Conservation (phyloP, 768 basidiomycete species). For the Crassisporium funariophilum region DNA sequence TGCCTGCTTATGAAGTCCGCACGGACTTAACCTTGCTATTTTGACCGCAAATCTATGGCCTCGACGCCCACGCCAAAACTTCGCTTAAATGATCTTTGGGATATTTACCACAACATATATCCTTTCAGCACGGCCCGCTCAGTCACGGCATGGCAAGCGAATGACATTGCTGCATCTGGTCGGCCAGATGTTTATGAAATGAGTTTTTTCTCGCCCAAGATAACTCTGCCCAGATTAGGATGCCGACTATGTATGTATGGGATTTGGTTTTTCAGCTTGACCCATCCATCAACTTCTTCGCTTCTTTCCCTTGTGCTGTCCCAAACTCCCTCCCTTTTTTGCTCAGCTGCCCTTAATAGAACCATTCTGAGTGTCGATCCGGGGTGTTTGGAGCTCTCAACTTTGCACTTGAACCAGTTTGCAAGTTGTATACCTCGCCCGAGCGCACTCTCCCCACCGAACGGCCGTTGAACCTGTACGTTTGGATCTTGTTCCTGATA, state of each 20-base stretch:
- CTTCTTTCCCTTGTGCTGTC: slow-evolving; percentile 24
- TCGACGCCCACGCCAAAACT: neutral
- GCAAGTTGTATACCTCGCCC: slow-evolving; percentile 5
- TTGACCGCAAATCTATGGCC: too few relatives aligned
- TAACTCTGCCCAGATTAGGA: slow-evolving; percentile 12
- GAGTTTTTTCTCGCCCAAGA: slow-evolving; percentile 12
- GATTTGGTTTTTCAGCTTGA: slow-evolving; percentile 12
- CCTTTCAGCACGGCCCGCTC: too few relatives aligned
- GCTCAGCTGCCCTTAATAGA: slow-evolving; percentile 18
- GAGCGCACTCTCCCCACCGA: slow-evolving; percentile 14
- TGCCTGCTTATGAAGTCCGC: too few relatives aligned
- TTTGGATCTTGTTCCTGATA: slow-evolving; percentile 19
- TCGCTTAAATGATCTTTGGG: neutral
- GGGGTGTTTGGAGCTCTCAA: slow-evolving; percentile 8
- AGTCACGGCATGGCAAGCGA: too few relatives aligned
- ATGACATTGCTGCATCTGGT: too few relatives aligned
- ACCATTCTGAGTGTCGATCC: slow-evolving; percentile 19
- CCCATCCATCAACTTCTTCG: slow-evolving; percentile 24
- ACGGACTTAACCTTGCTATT: too few relatives aligned
- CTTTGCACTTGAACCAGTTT: slow-evolving; percentile 22
- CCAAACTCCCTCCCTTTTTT: slow-evolving; percentile 7
- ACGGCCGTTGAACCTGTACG: slow-evolving; percentile 5
- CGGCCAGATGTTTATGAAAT: too few relatives aligned
- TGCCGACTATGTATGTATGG: slow-evolving; percentile 15
- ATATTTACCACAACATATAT: too few relatives aligned